Evolutionary conservation across 2,329 filamentous ascomycete species (phyloP), one percentile per base, ranked within the genome.

Genomic region (Coniochaeta sp.): DNA sequence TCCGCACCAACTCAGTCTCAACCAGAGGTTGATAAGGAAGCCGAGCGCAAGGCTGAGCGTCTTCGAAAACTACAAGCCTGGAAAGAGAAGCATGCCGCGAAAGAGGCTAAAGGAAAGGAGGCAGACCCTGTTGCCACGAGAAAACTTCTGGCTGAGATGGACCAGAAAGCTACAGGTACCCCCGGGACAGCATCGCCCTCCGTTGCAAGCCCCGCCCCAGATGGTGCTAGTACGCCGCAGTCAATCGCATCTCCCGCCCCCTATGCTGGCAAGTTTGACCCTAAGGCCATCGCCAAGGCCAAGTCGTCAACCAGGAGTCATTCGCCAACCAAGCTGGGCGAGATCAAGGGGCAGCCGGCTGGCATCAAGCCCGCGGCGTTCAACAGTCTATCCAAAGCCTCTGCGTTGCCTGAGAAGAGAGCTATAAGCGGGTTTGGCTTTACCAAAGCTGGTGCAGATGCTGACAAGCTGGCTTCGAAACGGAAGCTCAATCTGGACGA

Each of bases 41-140:
- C 86, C 49, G 88, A 92, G 67, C 78, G 87, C 56, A 89, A 91
- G 66, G 87, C 86, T 48, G 88, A 92, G 67, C 78, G 88, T 56
- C 76, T 91, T 40, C 89, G 89, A 26, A 91, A 89, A 65, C 71
- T 95, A 26, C 89, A 92, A 66, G 88, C 89, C 52, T 96, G 91
- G 91, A 96, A 96, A 71, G 87, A 90, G 69, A 92, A 91, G 70
- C 86, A 90, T 65, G 87, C 89, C 57, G 83, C 84, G 64, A 85
- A 86, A 59, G 85, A 86, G 60, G 80, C 79, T 56, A 89, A 89
- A 65, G 82, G 87, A 64, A 84, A 82, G 61, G 81, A 87, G 60
- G 77, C 84, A 42, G 82, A 82, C 50, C 75, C 81, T 35, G 81
- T 80, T 53, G 83, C 82, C 57, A 79, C 85, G 33, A 76, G 82